These are phyloP conservation scores for Sporothrix euskadiensis DNA, from an alignment of 2,329 filamentous ascomycete genomes.

Conservation along the genomic window DNA sequence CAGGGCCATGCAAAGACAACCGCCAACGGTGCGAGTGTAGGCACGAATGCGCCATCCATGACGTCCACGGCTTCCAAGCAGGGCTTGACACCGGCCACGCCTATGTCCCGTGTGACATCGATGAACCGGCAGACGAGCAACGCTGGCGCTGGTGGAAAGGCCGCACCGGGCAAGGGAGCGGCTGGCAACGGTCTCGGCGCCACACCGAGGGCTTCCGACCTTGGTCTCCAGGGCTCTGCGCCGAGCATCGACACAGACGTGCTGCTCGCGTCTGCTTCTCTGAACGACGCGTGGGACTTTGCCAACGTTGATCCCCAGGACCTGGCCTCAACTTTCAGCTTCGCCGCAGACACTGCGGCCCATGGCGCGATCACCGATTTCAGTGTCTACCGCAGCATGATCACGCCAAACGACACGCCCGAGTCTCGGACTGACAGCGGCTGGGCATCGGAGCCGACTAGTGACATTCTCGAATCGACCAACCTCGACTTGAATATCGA, in stretches of 20 bases:
- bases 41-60: slow-evolving; percentile 42
- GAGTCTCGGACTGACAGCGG: slow-evolving; percentile 64
- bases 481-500: slow-evolving; percentile 55
- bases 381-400: slow-evolving; percentile 51
- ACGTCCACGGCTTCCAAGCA: slow-evolving; percentile 49
- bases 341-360: slow-evolving; percentile 44
- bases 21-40: slow-evolving; percentile 35
- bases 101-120: slow-evolving; percentile 53
- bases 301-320: slow-evolving; percentile 57
- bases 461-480: slow-evolving; percentile 60
- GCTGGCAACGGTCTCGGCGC: slow-evolving; percentile 36
- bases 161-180: slow-evolving; percentile 32
- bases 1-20: slow-evolving; percentile 49
- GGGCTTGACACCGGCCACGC: slow-evolving; percentile 48
- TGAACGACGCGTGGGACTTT: slow-evolving; percentile 38
- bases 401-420: slow-evolving; percentile 64
- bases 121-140: slow-evolving; percentile 54
- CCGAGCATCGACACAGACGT: slow-evolving; percentile 37
- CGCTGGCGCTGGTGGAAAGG: slow-evolving; percentile 43
- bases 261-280: slow-evolving; percentile 19
- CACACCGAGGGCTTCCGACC: slow-evolving; percentile 36
- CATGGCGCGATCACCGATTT: slow-evolving; percentile 56
- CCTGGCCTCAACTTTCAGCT: slow-evolving; percentile 46
- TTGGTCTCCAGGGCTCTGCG: slow-evolving; percentile 32
- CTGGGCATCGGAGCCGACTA: slow-evolving; percentile 58